Conservation (phyloP, 352 stramenopile genomes). For the Phytophthora cryptogea region DNA sequence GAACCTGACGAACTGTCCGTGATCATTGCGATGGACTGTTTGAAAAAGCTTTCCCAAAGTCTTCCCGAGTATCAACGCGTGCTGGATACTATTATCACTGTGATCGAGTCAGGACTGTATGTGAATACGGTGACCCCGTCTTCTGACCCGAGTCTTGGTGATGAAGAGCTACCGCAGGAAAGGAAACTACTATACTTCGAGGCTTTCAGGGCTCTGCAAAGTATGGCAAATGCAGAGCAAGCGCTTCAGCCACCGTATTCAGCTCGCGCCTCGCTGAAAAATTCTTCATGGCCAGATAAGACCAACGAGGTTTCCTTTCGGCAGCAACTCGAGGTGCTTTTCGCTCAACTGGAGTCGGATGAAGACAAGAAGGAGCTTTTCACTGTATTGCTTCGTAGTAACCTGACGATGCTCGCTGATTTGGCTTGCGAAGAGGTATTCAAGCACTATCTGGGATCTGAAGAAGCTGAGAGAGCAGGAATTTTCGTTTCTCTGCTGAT, state of each 20-base stretch:
- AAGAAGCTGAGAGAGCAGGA: slow-evolving; percentile 18
- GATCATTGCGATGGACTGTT: slow-evolving; percentile 73
- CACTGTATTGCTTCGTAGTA: slow-evolving; percentile 34
- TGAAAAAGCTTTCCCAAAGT: slow-evolving; percentile 55
- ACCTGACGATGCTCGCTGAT: slow-evolving; percentile 33
- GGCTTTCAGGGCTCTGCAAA: slow-evolving; percentile 32
- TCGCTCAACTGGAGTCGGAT: slow-evolving; percentile 32
- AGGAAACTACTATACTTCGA: slow-evolving; percentile 56
- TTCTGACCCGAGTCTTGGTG: slow-evolving; percentile 11
- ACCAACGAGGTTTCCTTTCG: slow-evolving; percentile 19
- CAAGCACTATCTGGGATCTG: slow-evolving; percentile 38
- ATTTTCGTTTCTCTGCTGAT: slow-evolving; percentile 50
- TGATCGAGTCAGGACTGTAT: slow-evolving; percentile 61
- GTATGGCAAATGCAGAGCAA: slow-evolving; percentile 6
- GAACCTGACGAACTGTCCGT: slow-evolving; percentile 59
- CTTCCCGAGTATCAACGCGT: slow-evolving; percentile 70
- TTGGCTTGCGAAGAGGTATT: slow-evolving; percentile 41
- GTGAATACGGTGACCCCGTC: slow-evolving; percentile 10
- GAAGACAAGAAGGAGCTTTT: slow-evolving; percentile 52
- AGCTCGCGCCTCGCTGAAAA: slow-evolving; percentile 11
- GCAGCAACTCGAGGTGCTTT: slow-evolving; percentile 39
- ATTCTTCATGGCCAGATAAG: slow-evolving; percentile 12
- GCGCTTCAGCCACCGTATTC: background rate
- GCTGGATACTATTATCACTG: slow-evolving; percentile 51
- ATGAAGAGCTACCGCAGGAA: slow-evolving; percentile 6